phyloP scores from a whole-genome alignment of 2,329 filamentous ascomycete species.

The Colletotrichum sp. region DNA sequence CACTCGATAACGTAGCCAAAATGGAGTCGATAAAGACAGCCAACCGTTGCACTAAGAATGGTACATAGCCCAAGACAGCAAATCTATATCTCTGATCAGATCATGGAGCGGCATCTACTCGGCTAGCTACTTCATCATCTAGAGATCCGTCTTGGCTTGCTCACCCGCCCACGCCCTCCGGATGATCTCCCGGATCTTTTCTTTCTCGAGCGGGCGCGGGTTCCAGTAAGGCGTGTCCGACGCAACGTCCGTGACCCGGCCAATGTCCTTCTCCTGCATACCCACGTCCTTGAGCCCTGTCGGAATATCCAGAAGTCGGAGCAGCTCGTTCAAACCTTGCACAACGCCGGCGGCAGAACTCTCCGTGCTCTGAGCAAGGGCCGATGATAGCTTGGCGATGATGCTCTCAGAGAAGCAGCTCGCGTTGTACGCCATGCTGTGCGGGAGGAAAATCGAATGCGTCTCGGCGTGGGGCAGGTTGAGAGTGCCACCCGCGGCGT shows the following conservation, averaged over 20 bases:
- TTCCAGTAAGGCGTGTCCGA: slow-evolving; percentile 63
- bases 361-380: slow-evolving; percentile 10
- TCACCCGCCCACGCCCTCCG: slow-evolving; percentile 64
- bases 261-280: slow-evolving; percentile 63
- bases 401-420: not conserved
- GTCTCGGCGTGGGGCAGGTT: slow-evolving; percentile 20
- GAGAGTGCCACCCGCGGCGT: slow-evolving; percentile 12
- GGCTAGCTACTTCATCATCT: slow-evolving; percentile 6
- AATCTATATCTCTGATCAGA: not conserved
- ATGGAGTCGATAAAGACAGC: not conserved
- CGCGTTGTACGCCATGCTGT: slow-evolving; percentile 16
- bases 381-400: not conserved
- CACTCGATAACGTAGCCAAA: not conserved
- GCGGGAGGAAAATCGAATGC: slow-evolving; percentile 16
- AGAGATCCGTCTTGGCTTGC: slow-evolving; percentile 56
- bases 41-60: not conserved
- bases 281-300: slow-evolving; percentile 57
- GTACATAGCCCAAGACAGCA: not conserved
- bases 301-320: slow-evolving; percentile 48
- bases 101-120: not conserved
- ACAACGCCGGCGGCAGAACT: slow-evolving; percentile 5
- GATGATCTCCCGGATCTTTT: slow-evolving; percentile 58
- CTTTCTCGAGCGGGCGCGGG: slow-evolving; percentile 55
- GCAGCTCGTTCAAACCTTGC: slow-evolving; percentile 10
- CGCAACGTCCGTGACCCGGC: slow-evolving; percentile 61